Evolutionary conservation across 2,329 filamentous ascomycete species (phyloP), one percentile per base, ranked within the genome.

Genomic region (Emydomyces testavorans): DNA sequence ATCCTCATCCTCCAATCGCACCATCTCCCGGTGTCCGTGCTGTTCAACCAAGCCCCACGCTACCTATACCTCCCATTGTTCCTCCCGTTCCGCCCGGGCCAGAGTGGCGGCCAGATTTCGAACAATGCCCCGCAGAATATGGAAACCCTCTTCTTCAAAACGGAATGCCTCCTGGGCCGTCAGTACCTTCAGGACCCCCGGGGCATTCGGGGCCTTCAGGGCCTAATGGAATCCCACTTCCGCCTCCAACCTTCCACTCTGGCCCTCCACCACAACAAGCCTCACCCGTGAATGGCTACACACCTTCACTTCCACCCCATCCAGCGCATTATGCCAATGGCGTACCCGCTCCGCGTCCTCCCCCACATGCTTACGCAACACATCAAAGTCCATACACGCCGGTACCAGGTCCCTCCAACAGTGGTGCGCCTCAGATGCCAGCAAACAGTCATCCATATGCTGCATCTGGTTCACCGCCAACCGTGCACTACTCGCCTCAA

Each of bases 381-480:
- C 45, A 40, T 26, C 45, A 31, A 15, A 47, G 35, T 24, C 26
- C 37, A 26, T 47, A 40, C 20, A 1, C 35, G 10, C 35, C 45
- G 10, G 18, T 47, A 16, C 28, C 36, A 13, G 26, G 26, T 26
- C 28, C 45, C 1, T 26, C 45, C 2, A 40, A 35, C n/a, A 47
- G 36, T 26, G 26, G 36, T 2, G 16, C 45, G 5, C 18, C 45
- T 26, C 37, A 36, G n/a, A 29, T 39, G 11, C 24, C 45, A 16
- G 2, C 56, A 61, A 31, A 13, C n/a, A 41, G 44, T 20, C 59
- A 61, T 16, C 54, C 64, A n/a, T 68, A 63, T 44, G n/a, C n/a
- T n/a, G 58, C 65, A 16, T 64, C 64, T 5, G 58, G 60, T 18
- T 66, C 66, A 15, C 62, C 66, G 5, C 65, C 65, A 4, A 60